phyloP scores from a whole-genome alignment of 345 rosid species.

The Streptanthus diversifolius region DNA sequence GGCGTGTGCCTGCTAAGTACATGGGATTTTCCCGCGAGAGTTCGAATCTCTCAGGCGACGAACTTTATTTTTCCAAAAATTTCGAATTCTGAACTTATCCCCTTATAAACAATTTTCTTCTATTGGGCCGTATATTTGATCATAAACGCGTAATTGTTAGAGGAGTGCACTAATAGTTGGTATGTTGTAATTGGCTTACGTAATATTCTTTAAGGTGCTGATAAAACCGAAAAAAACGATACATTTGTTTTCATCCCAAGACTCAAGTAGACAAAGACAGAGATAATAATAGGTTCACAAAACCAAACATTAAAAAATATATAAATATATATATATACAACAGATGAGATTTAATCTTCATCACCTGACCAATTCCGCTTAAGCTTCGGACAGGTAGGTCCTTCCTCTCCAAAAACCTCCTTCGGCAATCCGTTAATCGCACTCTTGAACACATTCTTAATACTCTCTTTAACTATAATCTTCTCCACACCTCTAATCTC shows the following conservation, averaged over 20 bases:
- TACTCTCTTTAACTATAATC: constrained; percentile 42
- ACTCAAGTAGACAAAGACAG: neutral
- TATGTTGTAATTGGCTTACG: no score
- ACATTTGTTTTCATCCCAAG: neutral
- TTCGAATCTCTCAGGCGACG: constrained; percentile 81
- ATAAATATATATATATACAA: no score
- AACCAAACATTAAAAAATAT: neutral
- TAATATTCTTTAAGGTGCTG: no score
- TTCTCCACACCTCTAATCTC: constrained; percentile 52
- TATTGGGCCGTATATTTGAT: no score
- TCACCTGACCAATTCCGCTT: constrained; percentile 62
- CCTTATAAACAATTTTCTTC: no score
- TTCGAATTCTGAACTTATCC: no score
- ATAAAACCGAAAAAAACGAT: no score
- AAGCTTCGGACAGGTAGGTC: constrained; percentile 77
- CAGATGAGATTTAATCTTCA: constrained; percentile 36
- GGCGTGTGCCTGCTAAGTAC: constrained; percentile 72
- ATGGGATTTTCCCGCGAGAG: constrained; percentile 71
- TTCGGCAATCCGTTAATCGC: constrained; percentile 49
- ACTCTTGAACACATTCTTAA: constrained; percentile 45
- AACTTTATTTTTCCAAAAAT: no score
- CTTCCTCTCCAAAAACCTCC: constrained; percentile 67
- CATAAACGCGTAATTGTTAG: no score
- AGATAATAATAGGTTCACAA: neutral
- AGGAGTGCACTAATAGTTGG: no score